Percentiles rank a stretch among this genome's conserved stretches.
Evolutionary conservation across 106 monocot genomes (phyloP).

Genomic region (Dioscorea zingiberensis): DNA sequence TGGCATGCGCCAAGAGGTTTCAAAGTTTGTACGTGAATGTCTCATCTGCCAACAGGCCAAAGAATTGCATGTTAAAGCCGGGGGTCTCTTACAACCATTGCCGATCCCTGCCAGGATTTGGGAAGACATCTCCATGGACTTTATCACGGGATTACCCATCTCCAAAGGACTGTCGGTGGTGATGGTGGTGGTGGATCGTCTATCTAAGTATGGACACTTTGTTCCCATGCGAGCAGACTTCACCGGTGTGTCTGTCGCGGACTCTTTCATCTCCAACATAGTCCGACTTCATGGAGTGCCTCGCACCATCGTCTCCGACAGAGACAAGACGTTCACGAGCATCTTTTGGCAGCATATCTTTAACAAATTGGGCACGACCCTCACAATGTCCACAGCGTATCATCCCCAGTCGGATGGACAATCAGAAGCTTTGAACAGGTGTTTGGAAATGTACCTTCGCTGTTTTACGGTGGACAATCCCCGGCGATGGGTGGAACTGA

Average conservation of each 20-base stretch:
- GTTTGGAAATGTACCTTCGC: background rate
- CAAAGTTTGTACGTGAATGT: background rate
- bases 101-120: background rate
- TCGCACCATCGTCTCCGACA: no score
- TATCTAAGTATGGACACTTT: constrained; percentile 8
- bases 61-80: background rate
- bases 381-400: background rate
- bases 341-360: no score
- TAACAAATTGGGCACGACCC: no score
- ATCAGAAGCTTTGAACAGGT: background rate
- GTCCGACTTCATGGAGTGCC: no score
- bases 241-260: no score
- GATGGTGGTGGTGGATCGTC: constrained; percentile 3
- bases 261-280: no score
- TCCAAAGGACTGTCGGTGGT: background rate
- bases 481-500: no score
- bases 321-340: no score
- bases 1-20: background rate
- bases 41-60: background rate
- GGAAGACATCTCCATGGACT: constrained; percentile 3
- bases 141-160: background rate
- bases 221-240: background rate
- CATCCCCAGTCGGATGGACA: background rate
- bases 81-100: background rate
- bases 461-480: background rate